phyloP scores from a whole-genome alignment of 179 eudicot genomes.

The Dionaea muscipula region DNA sequence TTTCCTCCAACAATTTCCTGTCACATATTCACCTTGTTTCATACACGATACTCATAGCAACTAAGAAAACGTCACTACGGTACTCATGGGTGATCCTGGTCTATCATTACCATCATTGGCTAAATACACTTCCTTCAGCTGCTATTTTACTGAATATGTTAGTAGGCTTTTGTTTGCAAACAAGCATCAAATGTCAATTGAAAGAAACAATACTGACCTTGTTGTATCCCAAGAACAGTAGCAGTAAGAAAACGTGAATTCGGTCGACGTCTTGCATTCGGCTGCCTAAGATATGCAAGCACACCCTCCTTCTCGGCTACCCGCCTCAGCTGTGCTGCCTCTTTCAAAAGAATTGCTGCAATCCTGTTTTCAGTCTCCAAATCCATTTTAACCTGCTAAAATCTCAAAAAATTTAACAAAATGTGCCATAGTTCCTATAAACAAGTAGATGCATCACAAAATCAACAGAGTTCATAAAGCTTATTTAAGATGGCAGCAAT shows the following conservation, averaged over 20 bases:
- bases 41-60: no score
- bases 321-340: conserved; percentile 77
- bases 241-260: conserved; percentile 87
- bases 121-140: no score
- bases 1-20: no score
- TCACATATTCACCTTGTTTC: no score
- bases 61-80: no score
- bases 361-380: conserved; percentile 78
- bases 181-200: no score
- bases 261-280: conserved; percentile 64
- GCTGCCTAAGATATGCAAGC: conserved; percentile 63
- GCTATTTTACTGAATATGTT: no score
- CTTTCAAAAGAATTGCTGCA: conserved; percentile 65
- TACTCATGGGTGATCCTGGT: no score
- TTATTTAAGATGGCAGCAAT: neutral
- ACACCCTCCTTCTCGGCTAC: conserved; percentile 77
- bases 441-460: neutral
- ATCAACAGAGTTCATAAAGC: neutral
- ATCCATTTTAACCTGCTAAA: conserved; percentile 38
- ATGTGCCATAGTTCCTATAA: neutral
- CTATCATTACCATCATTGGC: no score
- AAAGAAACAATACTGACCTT: conserved; percentile 50
- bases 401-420: neutral
- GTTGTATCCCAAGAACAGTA: conserved; percentile 81
- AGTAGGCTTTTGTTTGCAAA: no score